Conservation (phyloP, 345 rosid genomes). For the Erucastrum elatum region DNA sequence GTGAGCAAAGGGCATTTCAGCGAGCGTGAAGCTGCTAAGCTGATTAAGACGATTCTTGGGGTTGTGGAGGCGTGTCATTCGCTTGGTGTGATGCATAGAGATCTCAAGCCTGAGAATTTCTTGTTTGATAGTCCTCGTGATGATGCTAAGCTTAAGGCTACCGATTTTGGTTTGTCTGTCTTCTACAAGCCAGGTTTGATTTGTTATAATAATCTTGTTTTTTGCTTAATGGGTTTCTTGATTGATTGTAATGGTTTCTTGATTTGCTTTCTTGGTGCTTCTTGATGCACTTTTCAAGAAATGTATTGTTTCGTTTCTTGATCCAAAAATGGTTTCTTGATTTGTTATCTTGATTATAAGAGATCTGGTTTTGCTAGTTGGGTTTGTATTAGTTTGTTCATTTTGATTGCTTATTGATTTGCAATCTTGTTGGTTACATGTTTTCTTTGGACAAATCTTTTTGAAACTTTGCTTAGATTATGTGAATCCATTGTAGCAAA, state of each 20-base stretch:
- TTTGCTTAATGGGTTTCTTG: slow-evolving; percentile 6
- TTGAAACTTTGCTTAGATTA: neutral
- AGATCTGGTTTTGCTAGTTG: neutral
- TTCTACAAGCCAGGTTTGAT: slow-evolving; percentile 90
- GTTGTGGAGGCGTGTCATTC: slow-evolving; percentile 96
- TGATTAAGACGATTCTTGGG: slow-evolving; percentile 80
- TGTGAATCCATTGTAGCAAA: neutral
- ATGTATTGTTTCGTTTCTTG: neutral
- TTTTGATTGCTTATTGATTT: slow-evolving; percentile 1
- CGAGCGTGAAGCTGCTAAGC: slow-evolving; percentile 82
- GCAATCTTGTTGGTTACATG: neutral
- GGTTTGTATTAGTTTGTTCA: slow-evolving; percentile 2
- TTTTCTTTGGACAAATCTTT: neutral
- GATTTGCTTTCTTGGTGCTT: neutral
- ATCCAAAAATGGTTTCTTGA: neutral
- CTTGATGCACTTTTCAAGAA: neutral
- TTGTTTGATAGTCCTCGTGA: slow-evolving; percentile 71
- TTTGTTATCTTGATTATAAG: neutral
- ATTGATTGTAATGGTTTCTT: neutral
- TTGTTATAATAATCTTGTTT: neutral
- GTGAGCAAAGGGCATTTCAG: slow-evolving; percentile 92
- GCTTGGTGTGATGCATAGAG: slow-evolving; percentile 96
- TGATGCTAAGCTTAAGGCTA: slow-evolving; percentile 84
- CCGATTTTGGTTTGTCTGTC: slow-evolving; percentile 87
- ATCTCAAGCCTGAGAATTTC: slow-evolving; percentile 98